Conservation (phyloP, 2,329 filamentous ascomycete species). For the Ophiostoma perfectum region DNA sequence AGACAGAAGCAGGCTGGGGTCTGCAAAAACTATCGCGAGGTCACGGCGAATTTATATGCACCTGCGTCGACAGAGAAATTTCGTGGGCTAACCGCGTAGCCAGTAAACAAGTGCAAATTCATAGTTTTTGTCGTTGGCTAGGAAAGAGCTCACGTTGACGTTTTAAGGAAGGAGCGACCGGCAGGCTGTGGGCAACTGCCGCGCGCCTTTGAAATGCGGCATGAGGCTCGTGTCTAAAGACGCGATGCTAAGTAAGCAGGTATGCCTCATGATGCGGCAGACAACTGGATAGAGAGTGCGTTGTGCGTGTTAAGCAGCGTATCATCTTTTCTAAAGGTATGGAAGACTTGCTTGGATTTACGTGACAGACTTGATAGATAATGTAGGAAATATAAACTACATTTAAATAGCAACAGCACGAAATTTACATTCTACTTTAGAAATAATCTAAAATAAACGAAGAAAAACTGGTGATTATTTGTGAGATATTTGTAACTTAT, state of each 20-base stretch:
- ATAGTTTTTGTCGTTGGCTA: not conserved
- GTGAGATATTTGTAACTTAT: too few species aligned
- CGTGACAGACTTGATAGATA: too few species aligned
- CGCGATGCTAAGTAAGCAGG: not conserved
- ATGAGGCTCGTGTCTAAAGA: not conserved
- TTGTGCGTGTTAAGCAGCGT: too few species aligned
- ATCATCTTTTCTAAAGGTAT: too few species aligned
- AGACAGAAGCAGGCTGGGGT: not conserved
- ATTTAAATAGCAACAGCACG: too few species aligned
- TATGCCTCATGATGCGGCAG: not conserved
- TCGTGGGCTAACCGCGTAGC: not conserved
- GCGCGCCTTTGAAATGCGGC: not conserved
- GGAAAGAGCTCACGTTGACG: not conserved
- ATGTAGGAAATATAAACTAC: too few species aligned
- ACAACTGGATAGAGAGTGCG: too few species aligned
- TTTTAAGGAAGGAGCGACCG: not conserved
- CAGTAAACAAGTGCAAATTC: not conserved
- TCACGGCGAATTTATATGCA: not conserved
- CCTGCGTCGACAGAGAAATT: not conserved
- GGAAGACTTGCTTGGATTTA: too few species aligned
- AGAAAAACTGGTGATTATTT: too few species aligned
- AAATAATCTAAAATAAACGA: too few species aligned
- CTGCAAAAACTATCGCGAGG: not conserved
- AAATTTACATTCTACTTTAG: too few species aligned
- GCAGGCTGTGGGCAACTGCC: not conserved